Percentiles rank a stretch among this genome's conserved stretches.
These are phyloP conservation scores for Millerago galiae DNA, from an alignment of 805 yeast genomes.

Conservation along the genomic window DNA sequence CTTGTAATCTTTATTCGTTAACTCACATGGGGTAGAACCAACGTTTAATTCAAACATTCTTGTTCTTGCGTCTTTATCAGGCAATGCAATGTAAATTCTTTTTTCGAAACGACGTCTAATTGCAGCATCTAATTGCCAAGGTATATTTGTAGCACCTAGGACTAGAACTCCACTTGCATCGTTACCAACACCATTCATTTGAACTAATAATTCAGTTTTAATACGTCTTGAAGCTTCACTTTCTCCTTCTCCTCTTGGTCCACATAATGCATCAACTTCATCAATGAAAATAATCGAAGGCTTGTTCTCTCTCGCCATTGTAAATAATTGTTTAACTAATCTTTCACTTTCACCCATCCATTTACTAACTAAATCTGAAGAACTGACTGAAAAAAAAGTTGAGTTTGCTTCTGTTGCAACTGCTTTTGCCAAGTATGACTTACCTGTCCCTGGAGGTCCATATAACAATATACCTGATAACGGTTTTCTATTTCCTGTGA, in stretches of 20 bases:
- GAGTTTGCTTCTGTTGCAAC: constrained; percentile 98
- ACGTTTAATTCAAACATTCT: constrained; percentile 93
- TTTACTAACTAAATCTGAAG: constrained; percentile 91
- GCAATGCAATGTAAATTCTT: constrained; percentile 90
- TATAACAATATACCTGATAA: constrained; percentile 82
- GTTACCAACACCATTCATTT: constrained; percentile 98
- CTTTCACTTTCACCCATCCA: constrained; percentile 99
- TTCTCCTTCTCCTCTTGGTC: constrained; percentile 97
- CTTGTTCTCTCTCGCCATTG: constrained; percentile 93
- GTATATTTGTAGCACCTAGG: constrained; percentile 95
- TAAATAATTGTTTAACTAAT: constrained; percentile 87
- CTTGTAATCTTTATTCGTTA: constrained; percentile 67
- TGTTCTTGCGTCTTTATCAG: constrained; percentile 87
- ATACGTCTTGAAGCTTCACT: constrained; percentile 95
- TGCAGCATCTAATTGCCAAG: constrained; percentile 98
- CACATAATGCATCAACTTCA: constrained; percentile 97
- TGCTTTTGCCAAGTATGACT: constrained; percentile 93
- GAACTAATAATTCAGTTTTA: constrained; percentile 91
- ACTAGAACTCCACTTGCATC: constrained; percentile 90
- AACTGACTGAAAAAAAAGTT: constrained; percentile 93
- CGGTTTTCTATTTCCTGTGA: constrained; percentile 92
- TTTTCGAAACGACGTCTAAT: constrained; percentile 94
- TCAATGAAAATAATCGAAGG: constrained; percentile 96
- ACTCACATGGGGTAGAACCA: constrained; percentile 80
- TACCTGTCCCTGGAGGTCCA: constrained; percentile 98